Conservation (phyloP, 257 asterid genomes). For the Parsonsia alboflavescens region DNA sequence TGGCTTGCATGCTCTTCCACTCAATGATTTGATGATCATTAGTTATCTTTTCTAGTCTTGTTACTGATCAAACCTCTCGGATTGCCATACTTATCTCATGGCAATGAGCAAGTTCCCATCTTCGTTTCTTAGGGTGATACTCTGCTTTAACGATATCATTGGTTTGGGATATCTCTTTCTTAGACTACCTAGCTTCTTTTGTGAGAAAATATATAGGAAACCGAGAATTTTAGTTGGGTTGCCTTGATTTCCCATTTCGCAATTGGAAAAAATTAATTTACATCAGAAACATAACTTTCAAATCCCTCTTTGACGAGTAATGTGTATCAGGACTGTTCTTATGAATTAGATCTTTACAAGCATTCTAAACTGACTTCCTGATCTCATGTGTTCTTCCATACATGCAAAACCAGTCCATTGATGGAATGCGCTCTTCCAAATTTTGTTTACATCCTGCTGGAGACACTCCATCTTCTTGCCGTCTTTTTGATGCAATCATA, state of each 20-base stretch:
- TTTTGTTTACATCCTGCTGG: conserved; percentile 94
- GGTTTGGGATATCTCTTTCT: background rate
- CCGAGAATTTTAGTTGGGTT: background rate
- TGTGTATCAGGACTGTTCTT: background rate
- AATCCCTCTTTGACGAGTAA: background rate
- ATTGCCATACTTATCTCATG: too few relatives aligned
- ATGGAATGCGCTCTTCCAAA: conserved; percentile 82
- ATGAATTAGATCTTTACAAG: conserved; percentile 1
- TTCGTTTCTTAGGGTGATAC: background rate
- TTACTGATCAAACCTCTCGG: background rate
- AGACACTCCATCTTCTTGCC: conserved; percentile 97
- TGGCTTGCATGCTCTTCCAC: background rate
- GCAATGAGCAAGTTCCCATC: too few relatives aligned
- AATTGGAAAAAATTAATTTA: background rate
- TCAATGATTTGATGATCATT: background rate
- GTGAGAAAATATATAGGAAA: background rate
- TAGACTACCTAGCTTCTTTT: background rate
- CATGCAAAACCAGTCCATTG: conserved; percentile 53
- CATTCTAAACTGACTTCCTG: conserved; percentile 5
- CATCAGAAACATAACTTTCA: background rate
- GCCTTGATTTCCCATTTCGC: background rate
- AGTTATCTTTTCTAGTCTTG: background rate
- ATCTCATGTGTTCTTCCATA: conserved; percentile 16
- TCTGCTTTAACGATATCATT: background rate
- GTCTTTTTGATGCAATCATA: conserved; percentile 87